Percentiles rank a stretch among this genome's conserved stretches.
Conservation (phyloP, 306 rosid genomes). For the apple (Malus domestica) region DNA sequence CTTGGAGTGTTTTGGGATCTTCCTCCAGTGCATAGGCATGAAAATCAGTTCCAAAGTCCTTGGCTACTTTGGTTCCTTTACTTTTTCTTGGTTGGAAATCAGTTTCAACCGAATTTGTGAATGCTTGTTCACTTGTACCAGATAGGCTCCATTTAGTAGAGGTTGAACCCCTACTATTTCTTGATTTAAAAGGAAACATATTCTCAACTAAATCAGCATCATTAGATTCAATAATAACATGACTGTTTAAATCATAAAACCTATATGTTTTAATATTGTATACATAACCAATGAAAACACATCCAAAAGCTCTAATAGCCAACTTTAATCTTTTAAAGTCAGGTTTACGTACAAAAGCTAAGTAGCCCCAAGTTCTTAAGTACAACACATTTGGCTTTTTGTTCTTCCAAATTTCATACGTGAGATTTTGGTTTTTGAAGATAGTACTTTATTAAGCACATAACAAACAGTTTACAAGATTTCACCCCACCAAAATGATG, state of each 20-base stretch:
- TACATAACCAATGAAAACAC: constrained; percentile 2
- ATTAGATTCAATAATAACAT: background rate
- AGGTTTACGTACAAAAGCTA: background rate
- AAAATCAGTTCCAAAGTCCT: background rate
- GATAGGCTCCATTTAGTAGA: background rate
- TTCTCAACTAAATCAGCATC: too few species aligned
- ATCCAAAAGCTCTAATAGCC: background rate
- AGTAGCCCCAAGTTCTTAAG: constrained; percentile 2
- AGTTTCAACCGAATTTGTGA: background rate
- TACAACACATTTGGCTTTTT: background rate
- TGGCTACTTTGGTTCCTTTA: background rate
- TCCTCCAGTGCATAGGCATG: background rate
- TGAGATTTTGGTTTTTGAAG: background rate
- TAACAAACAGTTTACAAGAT: background rate
- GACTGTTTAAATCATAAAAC: background rate
- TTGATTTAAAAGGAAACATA: background rate
- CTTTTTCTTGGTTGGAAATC: background rate
- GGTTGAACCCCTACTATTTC: background rate
- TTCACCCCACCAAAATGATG: background rate
- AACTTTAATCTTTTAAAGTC: background rate
- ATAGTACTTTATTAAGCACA: background rate
- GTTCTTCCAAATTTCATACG: background rate
- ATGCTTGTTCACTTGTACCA: background rate
- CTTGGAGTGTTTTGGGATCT: background rate
- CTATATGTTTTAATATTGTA: background rate